These are phyloP conservation scores for Gossypium rotundifolium DNA, from an alignment of 345 rosid genomes.

Conservation along the genomic window DNA sequence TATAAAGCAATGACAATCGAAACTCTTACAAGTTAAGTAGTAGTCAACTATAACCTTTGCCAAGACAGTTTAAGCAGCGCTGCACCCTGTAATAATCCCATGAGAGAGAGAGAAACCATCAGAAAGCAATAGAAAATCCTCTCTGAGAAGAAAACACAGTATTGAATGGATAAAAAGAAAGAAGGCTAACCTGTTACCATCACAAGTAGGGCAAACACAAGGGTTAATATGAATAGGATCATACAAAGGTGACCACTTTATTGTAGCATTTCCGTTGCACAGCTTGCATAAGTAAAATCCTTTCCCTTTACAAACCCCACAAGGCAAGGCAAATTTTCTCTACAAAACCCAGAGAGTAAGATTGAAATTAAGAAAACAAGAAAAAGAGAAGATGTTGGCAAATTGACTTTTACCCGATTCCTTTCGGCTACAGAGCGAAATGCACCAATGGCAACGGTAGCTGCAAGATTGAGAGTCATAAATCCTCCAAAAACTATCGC, in stretches of 20 bases:
- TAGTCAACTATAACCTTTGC: slow-evolving; percentile 43
- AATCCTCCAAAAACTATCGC: slow-evolving; percentile 43
- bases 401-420: slow-evolving; percentile 29
- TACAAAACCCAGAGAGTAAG: slow-evolving; percentile 13
- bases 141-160: not conserved
- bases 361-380: not conserved
- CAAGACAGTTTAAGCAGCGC: slow-evolving; percentile 73
- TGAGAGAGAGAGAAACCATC: not conserved
- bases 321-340: slow-evolving; percentile 47
- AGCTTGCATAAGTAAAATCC: slow-evolving; percentile 81
- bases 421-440: slow-evolving; percentile 32
- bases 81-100: slow-evolving; percentile 50
- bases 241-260: slow-evolving; percentile 74
- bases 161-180: not conserved
- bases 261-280: slow-evolving; percentile 65
- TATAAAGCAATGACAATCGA: not conserved
- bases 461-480: slow-evolving; percentile 34
- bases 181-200: slow-evolving; percentile 66
- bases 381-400: not conserved
- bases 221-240: slow-evolving; percentile 77
- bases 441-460: slow-evolving; percentile 33
- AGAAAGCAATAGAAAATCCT: not conserved
- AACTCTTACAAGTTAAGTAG: not conserved
- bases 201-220: slow-evolving; percentile 89
- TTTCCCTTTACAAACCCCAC: slow-evolving; percentile 63